Base-by-base conservation (phyloP, 129 eudicot genomes). In the Helichrysum umbraculigerum region DNA sequence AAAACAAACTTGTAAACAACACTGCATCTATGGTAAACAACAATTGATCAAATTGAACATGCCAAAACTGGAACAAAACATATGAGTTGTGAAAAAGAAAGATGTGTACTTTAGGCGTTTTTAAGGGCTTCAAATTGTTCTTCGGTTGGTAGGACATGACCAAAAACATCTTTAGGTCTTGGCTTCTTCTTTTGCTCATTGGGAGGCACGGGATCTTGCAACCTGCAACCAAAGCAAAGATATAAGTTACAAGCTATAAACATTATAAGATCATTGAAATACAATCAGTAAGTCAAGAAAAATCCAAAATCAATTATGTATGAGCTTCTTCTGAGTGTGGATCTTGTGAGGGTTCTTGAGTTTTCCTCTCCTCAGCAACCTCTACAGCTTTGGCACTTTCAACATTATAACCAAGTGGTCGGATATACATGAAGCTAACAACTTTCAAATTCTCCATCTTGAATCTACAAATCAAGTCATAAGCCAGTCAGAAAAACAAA, bases 391-490 rank as follows among this genome's bases (percentile, higher is more conserved):
- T n/a, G n/a, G n/a, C n/a, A n/a, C n/a, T 95, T 80, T 95, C 99
- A 11, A 97, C 77, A 80, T 95, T 83, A 78, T 89, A 95, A n/a
- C 71, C 71, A 37, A 54, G 71, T 37, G 71, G 71, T 67, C 71
- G 71, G 30, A 67, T 39, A 35, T 67, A 67, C 71, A 67, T 67
- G 3, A 67, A 67, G 71, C 71, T 67, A 67, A 95, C 99, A 77
- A 97, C 97, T 85, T 89, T 90, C 96, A 95, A 87, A 81, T 86
- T 86, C 90, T 95, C 99, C 87, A 95, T 75, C 98, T 93, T n/a
- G n/a, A n/a, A n/a, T n/a, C n/a, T n/a, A n/a, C n/a, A 76, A 32
- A 20, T 30, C 51, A 51, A 32, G 63, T 65, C 15, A 44, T 0
- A 44, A 76, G 50, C 25, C 79, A 76, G 62, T 69, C 74, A 67